These are phyloP conservation scores for Carex parvula DNA, from an alignment of 176 grass and related monocot genomes.

Conservation along the genomic window DNA sequence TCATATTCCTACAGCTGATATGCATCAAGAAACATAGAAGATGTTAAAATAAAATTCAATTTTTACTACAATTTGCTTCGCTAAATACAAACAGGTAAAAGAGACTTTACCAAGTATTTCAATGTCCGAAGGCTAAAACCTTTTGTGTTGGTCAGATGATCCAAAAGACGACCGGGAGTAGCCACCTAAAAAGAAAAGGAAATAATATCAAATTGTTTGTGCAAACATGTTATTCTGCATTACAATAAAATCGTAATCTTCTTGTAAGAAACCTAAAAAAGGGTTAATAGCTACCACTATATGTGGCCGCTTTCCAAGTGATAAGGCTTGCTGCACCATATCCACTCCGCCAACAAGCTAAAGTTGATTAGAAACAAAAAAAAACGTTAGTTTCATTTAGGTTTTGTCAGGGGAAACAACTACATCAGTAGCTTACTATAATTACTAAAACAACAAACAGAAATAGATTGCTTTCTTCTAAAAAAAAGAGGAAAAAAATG, in stretches of 20 bases:
- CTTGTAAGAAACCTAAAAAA: neutral
- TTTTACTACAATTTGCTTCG: neutral
- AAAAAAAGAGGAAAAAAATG: neutral
- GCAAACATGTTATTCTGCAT: slow-evolving; percentile 4
- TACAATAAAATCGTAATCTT: neutral
- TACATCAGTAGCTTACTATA: neutral
- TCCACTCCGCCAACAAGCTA: slow-evolving; percentile 92
- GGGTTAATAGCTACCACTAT: slow-evolving; percentile 51
- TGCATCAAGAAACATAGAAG: neutral
- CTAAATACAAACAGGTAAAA: neutral
- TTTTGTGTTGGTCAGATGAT: slow-evolving; percentile 87
- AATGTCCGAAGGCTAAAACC: slow-evolving; percentile 75
- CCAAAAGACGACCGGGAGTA: slow-evolving; percentile 72
- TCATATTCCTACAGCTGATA: neutral
- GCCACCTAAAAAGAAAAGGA: slow-evolving; percentile 50
- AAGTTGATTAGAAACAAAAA: neutral
- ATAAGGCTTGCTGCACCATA: slow-evolving; percentile 69
- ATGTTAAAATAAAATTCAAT: neutral
- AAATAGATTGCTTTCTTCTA: neutral
- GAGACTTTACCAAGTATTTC: slow-evolving; percentile 65
- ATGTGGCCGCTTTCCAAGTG: slow-evolving; percentile 76
- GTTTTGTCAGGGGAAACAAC: neutral
- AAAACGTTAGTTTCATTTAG: neutral
- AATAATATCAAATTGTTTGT: slow-evolving; percentile 12
- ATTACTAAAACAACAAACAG: neutral